Percentiles rank a stretch among this genome's conserved stretches.
phyloP scores from a whole-genome alignment of 495 filamentous ascomycete genomes.

The Podospora sp. region DNA sequence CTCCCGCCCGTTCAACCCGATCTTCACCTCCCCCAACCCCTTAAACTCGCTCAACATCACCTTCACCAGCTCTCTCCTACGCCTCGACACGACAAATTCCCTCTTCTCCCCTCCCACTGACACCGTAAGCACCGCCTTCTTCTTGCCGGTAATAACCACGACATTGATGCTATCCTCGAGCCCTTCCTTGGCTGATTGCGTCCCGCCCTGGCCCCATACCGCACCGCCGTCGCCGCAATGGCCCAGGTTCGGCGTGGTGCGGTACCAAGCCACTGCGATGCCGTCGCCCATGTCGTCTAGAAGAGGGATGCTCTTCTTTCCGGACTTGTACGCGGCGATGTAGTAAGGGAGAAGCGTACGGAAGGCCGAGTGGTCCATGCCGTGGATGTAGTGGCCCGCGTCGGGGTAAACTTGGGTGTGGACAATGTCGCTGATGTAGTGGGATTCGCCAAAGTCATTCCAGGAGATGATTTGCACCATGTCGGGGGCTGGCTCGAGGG shows the following conservation, averaged over 20 bases:
- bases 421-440: conserved; percentile 56
- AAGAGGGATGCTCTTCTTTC: conserved; percentile 41
- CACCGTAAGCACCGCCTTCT: conserved; percentile 8
- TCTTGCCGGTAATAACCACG: background rate
- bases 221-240: conserved; percentile 20
- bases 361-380: conserved; percentile 37
- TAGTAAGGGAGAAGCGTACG: conserved; percentile 58
- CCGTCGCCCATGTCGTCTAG: conserved; percentile 25
- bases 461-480: conserved; percentile 33
- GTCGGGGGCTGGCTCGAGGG: conserved; percentile 49
- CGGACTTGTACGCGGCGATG: conserved; percentile 61
- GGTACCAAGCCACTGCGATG: conserved; percentile 15
- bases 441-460: conserved; percentile 49
- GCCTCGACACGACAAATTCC: background rate
- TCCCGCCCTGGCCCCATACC: conserved; percentile 19
- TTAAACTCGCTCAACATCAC: conserved; percentile 1
- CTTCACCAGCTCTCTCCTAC: background rate
- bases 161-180: conserved; percentile 20
- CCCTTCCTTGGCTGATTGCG: conserved; percentile 2
- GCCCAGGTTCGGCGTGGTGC: conserved; percentile 15
- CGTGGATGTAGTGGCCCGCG: conserved; percentile 39
- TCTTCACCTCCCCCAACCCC: background rate
- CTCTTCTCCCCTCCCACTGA: conserved; percentile 1
- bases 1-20: background rate
- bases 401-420: conserved; percentile 39